Percentiles rank a stretch among this genome's conserved stretches.
Conservation (phyloP, 108 stramenopile genomes). For the Cylindrotheca fusiformis region DNA sequence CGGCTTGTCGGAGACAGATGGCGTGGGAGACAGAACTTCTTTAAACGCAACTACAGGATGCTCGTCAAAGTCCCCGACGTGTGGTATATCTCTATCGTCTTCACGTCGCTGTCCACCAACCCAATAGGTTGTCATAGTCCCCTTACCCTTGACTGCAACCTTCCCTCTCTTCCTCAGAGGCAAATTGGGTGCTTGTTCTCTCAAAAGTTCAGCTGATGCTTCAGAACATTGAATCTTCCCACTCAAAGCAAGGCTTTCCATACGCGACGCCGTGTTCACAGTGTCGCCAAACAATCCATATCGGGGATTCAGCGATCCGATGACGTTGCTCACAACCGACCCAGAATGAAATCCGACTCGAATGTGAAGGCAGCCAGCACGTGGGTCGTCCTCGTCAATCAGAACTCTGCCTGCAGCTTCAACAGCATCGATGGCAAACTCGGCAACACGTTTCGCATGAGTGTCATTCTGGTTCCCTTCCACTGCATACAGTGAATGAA, state of each 20-base stretch:
- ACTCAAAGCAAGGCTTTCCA: slow-evolving; percentile 41
- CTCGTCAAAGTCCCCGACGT: neutral
- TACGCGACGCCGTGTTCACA: slow-evolving; percentile 48
- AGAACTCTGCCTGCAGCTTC: slow-evolving; percentile 32
- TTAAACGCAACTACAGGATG: neutral
- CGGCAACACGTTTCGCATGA: slow-evolving; percentile 49
- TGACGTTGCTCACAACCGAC: slow-evolving; percentile 44
- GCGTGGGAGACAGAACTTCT: too few relatives aligned
- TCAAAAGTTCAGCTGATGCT: slow-evolving; percentile 31
- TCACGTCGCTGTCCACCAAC: neutral
- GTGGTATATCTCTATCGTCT: neutral
- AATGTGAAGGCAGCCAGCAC: slow-evolving; percentile 38
- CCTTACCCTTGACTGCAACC: slow-evolving; percentile 51
- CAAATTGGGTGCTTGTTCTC: slow-evolving; percentile 36
- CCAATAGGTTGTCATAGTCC: slow-evolving; percentile 38
- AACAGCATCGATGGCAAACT: slow-evolving; percentile 48
- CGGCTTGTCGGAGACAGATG: too few relatives aligned
- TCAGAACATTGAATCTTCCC: slow-evolving; percentile 45
- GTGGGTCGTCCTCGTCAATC: slow-evolving; percentile 36
- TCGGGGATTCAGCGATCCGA: slow-evolving; percentile 39
- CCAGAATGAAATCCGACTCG: slow-evolving; percentile 54
- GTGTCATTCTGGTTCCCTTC: slow-evolving; percentile 34
- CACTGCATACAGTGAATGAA: neutral
- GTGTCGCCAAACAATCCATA: slow-evolving; percentile 62
- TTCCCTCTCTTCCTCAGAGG: slow-evolving; percentile 27